Evolutionary conservation across 345 rosid genomes (phyloP).

Genomic region (Salix koriyanagi): DNA sequence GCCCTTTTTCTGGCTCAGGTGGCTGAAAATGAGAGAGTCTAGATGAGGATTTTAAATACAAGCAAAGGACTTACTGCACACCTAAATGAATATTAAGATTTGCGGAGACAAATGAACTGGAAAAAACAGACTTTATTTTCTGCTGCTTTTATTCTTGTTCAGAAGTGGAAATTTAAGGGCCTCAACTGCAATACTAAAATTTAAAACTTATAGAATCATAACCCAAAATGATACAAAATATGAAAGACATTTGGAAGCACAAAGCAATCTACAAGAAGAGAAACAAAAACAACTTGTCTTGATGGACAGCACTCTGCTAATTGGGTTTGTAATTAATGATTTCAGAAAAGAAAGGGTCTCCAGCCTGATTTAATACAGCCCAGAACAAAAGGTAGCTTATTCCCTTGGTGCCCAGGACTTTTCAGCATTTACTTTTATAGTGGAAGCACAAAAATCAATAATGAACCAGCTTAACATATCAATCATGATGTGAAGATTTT

Average conservation of each 20-base stretch:
- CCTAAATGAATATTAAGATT: not conserved
- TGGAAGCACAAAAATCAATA: not conserved
- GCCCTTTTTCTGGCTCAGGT: constrained; percentile 57
- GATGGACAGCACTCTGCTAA: not conserved
- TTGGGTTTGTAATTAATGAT: not conserved
- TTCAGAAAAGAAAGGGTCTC: not conserved
- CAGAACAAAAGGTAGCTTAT: too few relatives aligned
- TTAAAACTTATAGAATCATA: not conserved
- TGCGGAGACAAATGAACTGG: not conserved
- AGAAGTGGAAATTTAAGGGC: not conserved
- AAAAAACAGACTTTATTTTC: not conserved
- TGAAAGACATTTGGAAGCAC: not conserved
- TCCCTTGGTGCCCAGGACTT: too few relatives aligned
- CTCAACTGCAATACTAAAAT: not conserved
- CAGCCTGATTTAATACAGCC: not conserved
- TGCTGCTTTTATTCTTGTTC: not conserved
- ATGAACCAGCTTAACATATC: not conserved
- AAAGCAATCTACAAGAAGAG: not conserved
- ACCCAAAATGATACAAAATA: not conserved
- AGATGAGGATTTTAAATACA: not conserved
- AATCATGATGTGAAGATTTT: not conserved
- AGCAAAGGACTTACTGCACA: not conserved
- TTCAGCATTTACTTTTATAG: too few relatives aligned
- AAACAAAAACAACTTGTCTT: not conserved
- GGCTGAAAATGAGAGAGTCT: constrained; percentile 33